Base-by-base conservation (phyloP, 148 eudicot genomes). In the Arbutus unedo region DNA sequence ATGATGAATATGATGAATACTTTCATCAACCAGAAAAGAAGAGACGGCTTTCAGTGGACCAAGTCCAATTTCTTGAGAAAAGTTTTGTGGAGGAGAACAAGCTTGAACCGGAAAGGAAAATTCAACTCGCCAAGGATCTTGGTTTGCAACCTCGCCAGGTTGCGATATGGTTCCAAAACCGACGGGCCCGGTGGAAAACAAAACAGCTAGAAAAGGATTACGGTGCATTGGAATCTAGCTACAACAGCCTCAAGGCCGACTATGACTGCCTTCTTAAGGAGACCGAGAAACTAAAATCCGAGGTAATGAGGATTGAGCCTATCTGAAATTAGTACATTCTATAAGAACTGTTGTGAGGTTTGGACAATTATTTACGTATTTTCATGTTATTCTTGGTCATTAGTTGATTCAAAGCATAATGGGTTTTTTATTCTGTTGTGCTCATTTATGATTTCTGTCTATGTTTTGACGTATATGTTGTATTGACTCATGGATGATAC, bases 151-250 rank as follows among this genome's bases (percentile, higher is more conserved):
- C 97, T 82, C 84, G 98, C 43, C 98, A 94, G 84, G 92, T 94
- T 76, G 97, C 97, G 5, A 90, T 94, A 25, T 94, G 98, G 98
- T 94, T 93, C 77, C 98, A 94, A 71, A 94, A 94, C 78, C 91
- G 98, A 23, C 84, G 98, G 51, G 98, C 98, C 41, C 83, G 98
- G 79, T 94, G 98, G 95, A 94, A 92, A 89, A 93, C 88, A 16
- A 93, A 91, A 79, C 92, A 90, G 76, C 88, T 93, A 1, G 98
- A 93, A 84, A 94, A 87, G 83, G 98, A 94, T 83, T 94, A 89
- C 43, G 93, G 91, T n/a, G 79, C 78, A 47, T 57, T 94, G 81
- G 91, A 91, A 78, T 85, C 90, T n/a, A 89, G 87, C 82, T 93
- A 79, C 81, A 68, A 89, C 73, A 83, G 64, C 81, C 90, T 94